These are phyloP conservation scores for Halophytophthora batemanensis DNA, from an alignment of 352 stramenopile species.

Conservation along the genomic window DNA sequence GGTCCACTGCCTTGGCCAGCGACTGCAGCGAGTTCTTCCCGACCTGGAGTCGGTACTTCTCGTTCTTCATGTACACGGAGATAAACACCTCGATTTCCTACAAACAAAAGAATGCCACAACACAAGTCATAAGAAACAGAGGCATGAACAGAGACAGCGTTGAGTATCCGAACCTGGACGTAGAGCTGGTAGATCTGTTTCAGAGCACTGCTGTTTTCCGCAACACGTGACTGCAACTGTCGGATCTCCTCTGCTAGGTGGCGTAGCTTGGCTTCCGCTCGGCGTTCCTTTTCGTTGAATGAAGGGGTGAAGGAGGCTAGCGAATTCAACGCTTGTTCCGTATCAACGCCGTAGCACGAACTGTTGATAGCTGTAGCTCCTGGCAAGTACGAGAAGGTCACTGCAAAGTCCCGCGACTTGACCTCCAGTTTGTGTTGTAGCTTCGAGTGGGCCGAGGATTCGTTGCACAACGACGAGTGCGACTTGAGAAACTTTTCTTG, in stretches of 20 bases:
- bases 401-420: conserved; percentile 44
- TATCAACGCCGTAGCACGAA: conserved; percentile 23
- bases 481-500: conserved; percentile 66
- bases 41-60: conserved; percentile 82
- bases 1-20: conserved; percentile 64
- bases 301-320: conserved; percentile 24
- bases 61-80: conserved; percentile 82
- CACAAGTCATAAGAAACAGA: background rate
- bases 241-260: conserved; percentile 47
- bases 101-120: background rate
- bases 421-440: conserved; percentile 59
- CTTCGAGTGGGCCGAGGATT: conserved; percentile 42
- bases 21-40: conserved; percentile 75
- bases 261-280: conserved; percentile 40
- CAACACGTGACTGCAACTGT: conserved; percentile 31
- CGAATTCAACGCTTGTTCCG: conserved; percentile 23
- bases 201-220: conserved; percentile 32
- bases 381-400: conserved; percentile 26
- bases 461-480: conserved; percentile 43
- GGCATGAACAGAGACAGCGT: background rate
- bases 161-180: conserved; percentile 41
- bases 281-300: conserved; percentile 36
- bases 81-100: conserved; percentile 77
- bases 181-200: conserved; percentile 50
- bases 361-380: conserved; percentile 14